Percentiles rank a stretch among this genome's conserved stretches.
These are phyloP conservation scores for Rhynchosporium secalis DNA, from an alignment of 2,329 filamentous ascomycete species.

Conservation along the genomic window DNA sequence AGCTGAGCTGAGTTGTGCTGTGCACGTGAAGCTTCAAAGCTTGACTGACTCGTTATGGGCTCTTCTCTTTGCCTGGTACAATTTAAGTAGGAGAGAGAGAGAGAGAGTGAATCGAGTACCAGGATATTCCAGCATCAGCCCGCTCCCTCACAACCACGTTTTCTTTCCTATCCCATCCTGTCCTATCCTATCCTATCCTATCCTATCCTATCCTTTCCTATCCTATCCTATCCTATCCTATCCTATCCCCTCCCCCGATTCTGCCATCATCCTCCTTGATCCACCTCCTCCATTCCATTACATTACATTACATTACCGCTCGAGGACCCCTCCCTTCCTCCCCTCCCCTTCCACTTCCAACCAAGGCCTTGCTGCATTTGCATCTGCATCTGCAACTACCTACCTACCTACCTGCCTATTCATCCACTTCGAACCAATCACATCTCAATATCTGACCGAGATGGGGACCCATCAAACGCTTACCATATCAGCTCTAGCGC, in stretches of 20 bases:
- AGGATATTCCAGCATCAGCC: not conserved
- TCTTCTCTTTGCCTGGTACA: no score
- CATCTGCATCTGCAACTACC: not conserved
- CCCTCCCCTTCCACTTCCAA: not conserved
- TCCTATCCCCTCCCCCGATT: constrained; percentile 21
- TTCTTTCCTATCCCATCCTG: not conserved
- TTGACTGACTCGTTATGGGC: not conserved
- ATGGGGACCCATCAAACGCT: constrained; percentile 11
- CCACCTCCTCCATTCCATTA: not conserved
- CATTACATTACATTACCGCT: not conserved
- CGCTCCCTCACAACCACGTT: not conserved
- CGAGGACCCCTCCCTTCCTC: constrained; percentile 8
- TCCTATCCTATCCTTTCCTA: not conserved
- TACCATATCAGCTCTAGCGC: constrained; percentile 13
- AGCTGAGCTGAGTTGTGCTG: not conserved
- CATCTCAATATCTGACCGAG: not conserved
- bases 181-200: not conserved
- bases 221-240: not conserved
- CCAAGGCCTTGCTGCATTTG: not conserved
- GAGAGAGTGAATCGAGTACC: no score
- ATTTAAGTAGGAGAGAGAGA: no score
- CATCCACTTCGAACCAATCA: constrained; percentile 9
- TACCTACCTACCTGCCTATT: not conserved
- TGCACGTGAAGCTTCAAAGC: constrained; percentile 1
- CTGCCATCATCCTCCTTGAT: constrained; percentile 8